phyloP scores from a whole-genome alignment of 2,329 filamentous ascomycete species.

The Falciphora oryzae region DNA sequence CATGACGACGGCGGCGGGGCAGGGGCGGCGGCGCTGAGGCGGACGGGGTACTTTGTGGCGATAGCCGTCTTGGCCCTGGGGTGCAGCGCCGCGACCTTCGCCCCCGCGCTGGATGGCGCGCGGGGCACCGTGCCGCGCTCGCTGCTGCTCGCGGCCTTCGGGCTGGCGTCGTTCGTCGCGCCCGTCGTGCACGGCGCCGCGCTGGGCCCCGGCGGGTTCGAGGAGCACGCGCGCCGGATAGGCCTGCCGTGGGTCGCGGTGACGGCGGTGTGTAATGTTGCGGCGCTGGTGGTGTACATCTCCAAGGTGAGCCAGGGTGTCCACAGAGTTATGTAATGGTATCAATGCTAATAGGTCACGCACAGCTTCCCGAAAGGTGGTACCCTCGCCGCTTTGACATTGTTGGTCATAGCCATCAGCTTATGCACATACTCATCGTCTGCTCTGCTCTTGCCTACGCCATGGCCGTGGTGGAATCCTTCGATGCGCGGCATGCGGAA shows the following conservation, averaged over 20 bases:
- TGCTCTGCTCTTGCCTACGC: conserved; percentile 33
- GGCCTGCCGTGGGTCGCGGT: conserved; percentile 32
- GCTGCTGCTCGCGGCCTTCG: conserved; percentile 34
- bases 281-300: conserved; percentile 32
- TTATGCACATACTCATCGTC: conserved; percentile 42
- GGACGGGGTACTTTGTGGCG: conserved; percentile 28
- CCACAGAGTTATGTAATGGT: neutral
- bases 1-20: too few species aligned
- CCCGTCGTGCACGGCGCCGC: conserved; percentile 33
- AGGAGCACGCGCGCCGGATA: conserved; percentile 30
- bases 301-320: conserved; percentile 21
- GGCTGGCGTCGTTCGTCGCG: conserved; percentile 31
- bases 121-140: conserved; percentile 33
- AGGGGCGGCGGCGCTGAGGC: conserved; percentile 9
- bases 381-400: conserved; percentile 38
- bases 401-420: conserved; percentile 40
- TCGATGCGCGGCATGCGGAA: conserved; percentile 7
- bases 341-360: neutral
- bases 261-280: conserved; percentile 31
- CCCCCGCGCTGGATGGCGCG: conserved; percentile 24
- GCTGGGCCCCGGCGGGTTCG: conserved; percentile 22
- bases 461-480: conserved; percentile 22
- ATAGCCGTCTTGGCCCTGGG: conserved; percentile 28
- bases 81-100: conserved; percentile 33
- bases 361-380: conserved; percentile 38